phyloP scores from a whole-genome alignment of 2,329 filamentous ascomycete genomes.

The Alternaria triticina region DNA sequence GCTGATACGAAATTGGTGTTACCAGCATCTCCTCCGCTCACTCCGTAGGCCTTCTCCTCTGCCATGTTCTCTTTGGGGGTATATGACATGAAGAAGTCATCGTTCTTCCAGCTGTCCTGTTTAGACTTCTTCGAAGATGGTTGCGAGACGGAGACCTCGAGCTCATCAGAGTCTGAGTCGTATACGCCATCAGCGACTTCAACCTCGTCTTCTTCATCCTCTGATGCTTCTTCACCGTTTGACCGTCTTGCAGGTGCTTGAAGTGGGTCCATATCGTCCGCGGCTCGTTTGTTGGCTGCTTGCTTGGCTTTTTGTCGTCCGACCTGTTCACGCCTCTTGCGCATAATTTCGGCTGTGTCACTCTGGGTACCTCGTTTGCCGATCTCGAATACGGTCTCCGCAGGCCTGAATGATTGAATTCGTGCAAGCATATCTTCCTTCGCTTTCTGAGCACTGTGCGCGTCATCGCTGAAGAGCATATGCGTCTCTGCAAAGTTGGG shows the following conservation, averaged over 20 bases:
- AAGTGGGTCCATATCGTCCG: constrained; percentile 14
- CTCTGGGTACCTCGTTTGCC: constrained; percentile 69
- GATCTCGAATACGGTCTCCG: constrained; percentile 97
- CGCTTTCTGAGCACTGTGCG: constrained; percentile 69
- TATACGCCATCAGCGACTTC: constrained; percentile 44
- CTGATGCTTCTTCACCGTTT: constrained; percentile 35
- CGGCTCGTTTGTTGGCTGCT: constrained; percentile 47
- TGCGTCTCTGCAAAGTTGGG: constrained; percentile 78
- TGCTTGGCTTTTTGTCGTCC: constrained; percentile 60
- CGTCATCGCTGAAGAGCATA: constrained; percentile 70
- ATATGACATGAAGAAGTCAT: constrained; percentile 96
- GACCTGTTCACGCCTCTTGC: constrained; percentile 72
- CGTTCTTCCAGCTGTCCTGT: constrained; percentile 72
- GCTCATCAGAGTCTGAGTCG: constrained; percentile 59
- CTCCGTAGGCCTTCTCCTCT: constrained; percentile 91
- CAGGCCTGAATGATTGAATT: constrained; percentile 86
- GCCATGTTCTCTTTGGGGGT: constrained; percentile 81
- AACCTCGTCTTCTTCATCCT: constrained; percentile 47
- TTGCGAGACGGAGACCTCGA: constrained; percentile 59
- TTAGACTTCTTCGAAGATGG: constrained; percentile 39
- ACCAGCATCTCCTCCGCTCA: constrained; percentile 73
- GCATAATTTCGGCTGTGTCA: constrained; percentile 78
- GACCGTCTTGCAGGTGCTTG: constrained; percentile 11
- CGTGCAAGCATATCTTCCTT: constrained; percentile 86
- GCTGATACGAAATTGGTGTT: constrained; percentile 81